A percentile compares a stretch with the other conserved stretches of the same genome.
Conservation (phyloP, 1,139 yeast species). For the Suhomyces bribrorum region DNA sequence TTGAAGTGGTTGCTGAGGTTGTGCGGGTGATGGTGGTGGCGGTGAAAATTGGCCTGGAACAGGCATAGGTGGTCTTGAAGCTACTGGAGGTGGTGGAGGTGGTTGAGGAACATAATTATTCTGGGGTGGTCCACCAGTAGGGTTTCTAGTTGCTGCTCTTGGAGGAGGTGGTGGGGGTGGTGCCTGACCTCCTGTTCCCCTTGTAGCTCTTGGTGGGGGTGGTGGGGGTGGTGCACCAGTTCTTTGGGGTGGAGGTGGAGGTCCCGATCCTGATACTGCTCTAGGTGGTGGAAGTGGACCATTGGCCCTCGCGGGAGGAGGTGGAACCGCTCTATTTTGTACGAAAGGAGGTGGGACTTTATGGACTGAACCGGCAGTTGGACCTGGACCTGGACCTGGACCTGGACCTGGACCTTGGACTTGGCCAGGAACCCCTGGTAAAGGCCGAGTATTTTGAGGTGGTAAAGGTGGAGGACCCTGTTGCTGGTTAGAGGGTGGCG, state of each 20-base stretch:
- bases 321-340: constrained; percentile 26
- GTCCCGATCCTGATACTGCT: constrained; percentile 16
- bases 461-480: constrained; percentile 7
- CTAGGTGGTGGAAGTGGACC: constrained; percentile 14
- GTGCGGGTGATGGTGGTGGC: constrained; percentile 19
- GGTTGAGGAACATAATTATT: constrained; percentile 17
- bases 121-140: constrained; percentile 20
- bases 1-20: constrained; percentile 23
- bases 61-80: constrained; percentile 3
- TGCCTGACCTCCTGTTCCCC: constrained; percentile 15
- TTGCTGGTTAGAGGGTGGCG: too few species aligned
- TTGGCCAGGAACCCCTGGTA: constrained; percentile 19
- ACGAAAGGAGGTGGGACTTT: constrained; percentile 10
- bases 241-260: constrained; percentile 33
- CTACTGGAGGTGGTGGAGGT: constrained; percentile 18
- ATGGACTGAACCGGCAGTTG: constrained; percentile 9
- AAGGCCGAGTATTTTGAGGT: constrained; percentile 11
- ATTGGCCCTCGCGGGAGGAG: constrained; percentile 18
- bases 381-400: constrained; percentile 26
- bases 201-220: constrained; percentile 23
- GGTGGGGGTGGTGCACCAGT: constrained; percentile 17
- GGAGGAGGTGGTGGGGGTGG: constrained; percentile 40
- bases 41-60: constrained; percentile 7
- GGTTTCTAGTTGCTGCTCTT: too few species aligned
- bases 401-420: constrained; percentile 16